Conservation (phyloP, 306 rosid genomes). For the Cucurbita ficifolia region DNA sequence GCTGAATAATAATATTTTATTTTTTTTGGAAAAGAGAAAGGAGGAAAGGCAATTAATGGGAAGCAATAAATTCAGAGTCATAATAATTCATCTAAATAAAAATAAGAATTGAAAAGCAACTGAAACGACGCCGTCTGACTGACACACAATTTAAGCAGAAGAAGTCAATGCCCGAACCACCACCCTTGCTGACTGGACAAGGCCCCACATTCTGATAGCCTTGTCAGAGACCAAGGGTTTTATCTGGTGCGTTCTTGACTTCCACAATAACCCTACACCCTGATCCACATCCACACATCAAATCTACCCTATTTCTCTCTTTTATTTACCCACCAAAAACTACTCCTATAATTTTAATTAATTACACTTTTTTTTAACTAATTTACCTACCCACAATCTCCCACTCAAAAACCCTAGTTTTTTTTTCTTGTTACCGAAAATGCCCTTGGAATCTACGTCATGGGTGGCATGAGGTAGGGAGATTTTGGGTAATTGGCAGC, state of each 20-base stretch:
- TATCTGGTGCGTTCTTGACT: constrained; percentile 99
- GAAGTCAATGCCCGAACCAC: constrained; percentile 99
- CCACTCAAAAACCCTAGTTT: constrained; percentile 1
- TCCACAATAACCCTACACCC: constrained; percentile 23
- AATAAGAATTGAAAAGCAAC: background rate
- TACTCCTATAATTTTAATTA: constrained; percentile 2
- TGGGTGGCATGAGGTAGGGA: constrained; percentile 6
- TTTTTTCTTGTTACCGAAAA: background rate
- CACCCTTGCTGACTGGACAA: constrained; percentile 38
- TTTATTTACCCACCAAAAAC: constrained; percentile 1
- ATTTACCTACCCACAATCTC: constrained; percentile 10
- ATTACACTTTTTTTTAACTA: background rate
- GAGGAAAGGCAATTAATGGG: background rate
- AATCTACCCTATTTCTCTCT: background rate
- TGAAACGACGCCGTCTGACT: background rate
- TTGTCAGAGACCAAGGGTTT: constrained; percentile 37
- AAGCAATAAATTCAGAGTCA: constrained; percentile 4
- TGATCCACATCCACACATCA: background rate
- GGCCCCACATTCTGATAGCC: constrained; percentile 22
- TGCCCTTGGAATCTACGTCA: background rate
- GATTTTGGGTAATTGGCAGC: constrained; percentile 3
- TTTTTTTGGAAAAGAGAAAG: too few species aligned
- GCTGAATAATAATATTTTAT: too few species aligned
- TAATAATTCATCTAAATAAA: background rate
- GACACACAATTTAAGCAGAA: constrained; percentile 38